Base-by-base conservation (phyloP, 495 filamentous ascomycete genomes). In the Bacidia gigantensis region DNA sequence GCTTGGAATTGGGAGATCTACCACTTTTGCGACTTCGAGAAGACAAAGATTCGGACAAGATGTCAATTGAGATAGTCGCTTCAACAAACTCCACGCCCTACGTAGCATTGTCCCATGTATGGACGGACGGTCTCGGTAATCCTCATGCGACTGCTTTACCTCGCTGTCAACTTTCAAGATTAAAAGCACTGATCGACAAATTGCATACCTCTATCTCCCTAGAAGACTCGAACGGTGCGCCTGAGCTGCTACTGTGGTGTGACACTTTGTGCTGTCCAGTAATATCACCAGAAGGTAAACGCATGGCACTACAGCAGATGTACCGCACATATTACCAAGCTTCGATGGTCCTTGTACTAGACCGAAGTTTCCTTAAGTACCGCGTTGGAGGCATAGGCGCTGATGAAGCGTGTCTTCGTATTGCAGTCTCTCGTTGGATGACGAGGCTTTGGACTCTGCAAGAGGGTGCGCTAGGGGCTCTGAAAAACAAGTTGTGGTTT, bases 41-140 rank as follows among this genome's bases (percentile, higher is more conserved):
- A 43, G 41, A 55, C 18, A 2, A 14, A n/a, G 18, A 49, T 50
- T 17, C 20, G 17, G 44, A 51, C 11, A 10, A 11, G 14, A 49
- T 55, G n/a, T 42, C 35, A 17, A 42, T 55, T 55, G 46, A 55
- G 11, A 46, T 55, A 26, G 46, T 55, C 3, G 1, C 46, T 18
- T 55, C 53, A 50, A 50, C 53, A 26, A 29, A 55, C n/a, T 23
- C 46, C 38, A 52, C 46, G 20, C 24, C n/a, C 22, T 58, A 60
- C 58, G 42, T 58, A 26, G 58, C 58, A 26, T 40, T 60, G 39
- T 58, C 52, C 35, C 58, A 60, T 44, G 52, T 60, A 12, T 60
- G 56, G 52, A 26, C 58, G 23, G 58, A 60, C 43, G 56, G 58
- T 22, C 52, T 60, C 21, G 58, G 58, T 40, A 60, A 60, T 46